phyloP scores from a whole-genome alignment of 2,329 filamentous ascomycete genomes.

The Fusarium graminum region DNA sequence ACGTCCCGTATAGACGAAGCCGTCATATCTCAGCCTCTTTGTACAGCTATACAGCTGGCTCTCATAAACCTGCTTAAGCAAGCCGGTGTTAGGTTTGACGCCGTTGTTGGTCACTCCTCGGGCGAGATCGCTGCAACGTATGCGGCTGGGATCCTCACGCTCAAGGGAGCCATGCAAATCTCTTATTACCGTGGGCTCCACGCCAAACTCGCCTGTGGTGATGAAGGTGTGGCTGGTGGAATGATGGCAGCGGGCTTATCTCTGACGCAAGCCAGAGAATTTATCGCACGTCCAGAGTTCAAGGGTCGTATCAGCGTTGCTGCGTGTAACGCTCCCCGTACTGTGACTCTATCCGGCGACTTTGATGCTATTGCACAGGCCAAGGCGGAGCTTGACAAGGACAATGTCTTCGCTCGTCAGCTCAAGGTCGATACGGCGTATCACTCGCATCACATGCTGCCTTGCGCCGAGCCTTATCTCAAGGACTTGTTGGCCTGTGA shows the following conservation, averaged over 20 bases:
- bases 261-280: not conserved
- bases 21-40: constrained; percentile 8
- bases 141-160: constrained; percentile 3
- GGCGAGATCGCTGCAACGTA: constrained; percentile 18
- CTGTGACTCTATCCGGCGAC: constrained; percentile 1
- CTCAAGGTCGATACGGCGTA: constrained; percentile 20
- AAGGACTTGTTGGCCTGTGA: not conserved
- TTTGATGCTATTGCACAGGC: not conserved
- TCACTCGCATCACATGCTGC: not conserved
- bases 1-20: constrained; percentile 6
- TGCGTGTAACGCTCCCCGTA: not conserved
- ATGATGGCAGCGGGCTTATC: constrained; percentile 11
- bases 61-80: not conserved
- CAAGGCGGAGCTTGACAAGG: not conserved
- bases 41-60: constrained; percentile 9
- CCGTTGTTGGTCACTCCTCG: constrained; percentile 59
- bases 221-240: not conserved
- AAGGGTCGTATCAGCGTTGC: constrained; percentile 3
- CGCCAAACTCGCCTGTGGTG: constrained; percentile 5
- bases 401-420: not conserved
- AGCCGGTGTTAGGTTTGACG: constrained; percentile 50
- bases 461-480: not conserved
- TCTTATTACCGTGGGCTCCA: constrained; percentile 20
- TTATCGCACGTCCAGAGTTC: not conserved
- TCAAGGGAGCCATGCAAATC: constrained; percentile 51